Base-by-base conservation (phyloP, 768 basidiomycete genomes). In the Dacryopinax spathularia region DNA sequence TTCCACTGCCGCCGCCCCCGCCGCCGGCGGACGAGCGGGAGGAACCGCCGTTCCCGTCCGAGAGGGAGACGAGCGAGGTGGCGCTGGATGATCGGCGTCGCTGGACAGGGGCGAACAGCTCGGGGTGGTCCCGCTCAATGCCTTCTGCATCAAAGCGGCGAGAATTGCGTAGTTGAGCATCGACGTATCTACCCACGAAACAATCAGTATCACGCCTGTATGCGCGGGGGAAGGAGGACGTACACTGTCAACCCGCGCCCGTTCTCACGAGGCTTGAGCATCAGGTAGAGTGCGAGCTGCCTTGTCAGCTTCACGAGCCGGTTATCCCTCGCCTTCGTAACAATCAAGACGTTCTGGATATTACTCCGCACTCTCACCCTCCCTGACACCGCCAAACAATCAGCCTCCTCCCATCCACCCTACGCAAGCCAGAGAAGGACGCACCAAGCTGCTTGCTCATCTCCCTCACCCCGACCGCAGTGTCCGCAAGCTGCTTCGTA, bases 301-400 rank as follows among this genome's bases (percentile, higher is more conserved):
- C 94, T 82, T 0, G 96, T 99, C 56, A 99, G 82, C 72, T 88
- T 87, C 78, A 98, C 98, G 61, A 99, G 83, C 62, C 91, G 81
- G 72, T 98, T 99, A 77, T 99, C 96, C 61, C 94, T 81, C 36
- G 96, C 96, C 75, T 99, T 99, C 44, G 96, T 99, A 68, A 99
- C 86, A 72, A 99, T 91, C 64, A 99, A 81, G 67, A 99, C 81
- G 65, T 83, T 91, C 73, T 97, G 92, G 64, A 98, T 92, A 70
- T 89, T 88, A 16, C 91, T 88, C 60, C 85, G 85, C 63, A 98
- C 90, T 33, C 91, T 83, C 2, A 95, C 92, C 63, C 95, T 88
- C 62, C 95, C 94, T 97, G n/a, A 22, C 34, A 2, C 9, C 44
- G 63, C 25, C 56, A n/a, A 10, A 37, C 36, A 37, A 56, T 56